Percentiles rank a stretch among this genome's conserved stretches.
Evolutionary conservation across 371 early-diverging fungal genomes (phyloP).

Genomic region (Parasitella parasitica): DNA sequence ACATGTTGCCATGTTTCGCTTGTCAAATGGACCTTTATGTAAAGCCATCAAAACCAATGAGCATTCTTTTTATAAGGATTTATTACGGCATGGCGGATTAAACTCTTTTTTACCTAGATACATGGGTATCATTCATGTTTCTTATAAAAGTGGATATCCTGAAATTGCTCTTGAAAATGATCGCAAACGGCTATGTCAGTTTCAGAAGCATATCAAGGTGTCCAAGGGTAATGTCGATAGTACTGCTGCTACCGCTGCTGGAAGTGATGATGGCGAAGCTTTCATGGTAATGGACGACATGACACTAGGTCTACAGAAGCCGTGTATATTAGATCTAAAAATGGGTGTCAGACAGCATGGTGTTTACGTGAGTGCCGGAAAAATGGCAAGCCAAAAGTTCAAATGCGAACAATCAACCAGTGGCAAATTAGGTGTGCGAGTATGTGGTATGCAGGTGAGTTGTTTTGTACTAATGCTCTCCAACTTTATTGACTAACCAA

Average conservation of each 20-base stretch:
- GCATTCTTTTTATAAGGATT: conserved; percentile 20
- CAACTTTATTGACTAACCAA: background rate
- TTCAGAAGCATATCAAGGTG: conserved; percentile 7
- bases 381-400: conserved; percentile 76
- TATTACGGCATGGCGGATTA: conserved; percentile 13
- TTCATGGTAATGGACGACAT: conserved; percentile 91
- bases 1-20: conserved; percentile 31
- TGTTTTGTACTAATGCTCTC: too few species aligned
- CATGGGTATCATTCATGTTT: conserved; percentile 23
- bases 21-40: conserved; percentile 26
- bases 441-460: conserved; percentile 94
- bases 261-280: conserved; percentile 56
- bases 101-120: conserved; percentile 24
- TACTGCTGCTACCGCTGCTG: background rate
- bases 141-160: conserved; percentile 30
- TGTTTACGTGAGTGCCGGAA: conserved; percentile 75
- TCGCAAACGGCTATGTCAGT: conserved; percentile 64
- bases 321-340: conserved; percentile 93
- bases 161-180: conserved; percentile 73
- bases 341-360: conserved; percentile 97
- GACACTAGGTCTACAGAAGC: conserved; percentile 75
- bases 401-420: conserved; percentile 90
- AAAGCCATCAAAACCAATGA: conserved; percentile 30
- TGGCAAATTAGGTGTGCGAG: conserved; percentile 82
- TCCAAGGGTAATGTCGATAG: background rate